Base-by-base conservation (phyloP, 805 yeast genomes). In the Monosporozyma unispora region DNA sequence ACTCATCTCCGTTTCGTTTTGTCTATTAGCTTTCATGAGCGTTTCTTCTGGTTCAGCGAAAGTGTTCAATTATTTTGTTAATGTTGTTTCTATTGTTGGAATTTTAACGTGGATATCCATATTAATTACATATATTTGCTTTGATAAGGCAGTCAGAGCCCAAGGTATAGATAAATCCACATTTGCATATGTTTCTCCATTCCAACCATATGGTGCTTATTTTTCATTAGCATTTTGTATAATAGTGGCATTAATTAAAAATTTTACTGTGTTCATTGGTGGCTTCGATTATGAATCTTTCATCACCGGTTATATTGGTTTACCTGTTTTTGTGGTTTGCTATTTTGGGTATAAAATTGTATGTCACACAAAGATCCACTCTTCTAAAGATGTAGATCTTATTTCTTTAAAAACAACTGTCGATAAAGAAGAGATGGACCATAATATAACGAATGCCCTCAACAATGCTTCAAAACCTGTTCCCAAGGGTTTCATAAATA, bases 251-350 rank as follows among this genome's bases (percentile, higher is more conserved):
- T 57, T 84, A 45, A 77, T 80, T 61, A 84, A 84, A 68, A 82
- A 82, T 56, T 83, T 83, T 63, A 79, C 87, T 1, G 89, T 78
- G 2, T 85, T 84, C 69, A 69, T 84, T 54, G 74, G 77, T 50
- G 68, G 63, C 7, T 81, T 84, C 64, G 75, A 77, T 53, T 80
- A 80, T 68, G 77, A 79, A 65, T 70, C 73, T 16, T 85, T 85
- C 60, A 81, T 85, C 60, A 82, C 90, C 31, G 89, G 89, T 37
- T 84, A 84, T 67, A 80, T 85, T 57, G 84, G 86, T 28, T 75
- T 84, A 45, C 65, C 65, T 6, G 80, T 82, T 12, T 84, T 73
- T 58, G 29, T 81, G 28, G 68, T 78, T 43, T 70, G 76, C 51
- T 75, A 70, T 54, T 55, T 74, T 54, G 87, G 85, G 4, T 81